Evolutionary conservation across 768 basidiomycete genomes (phyloP).

Genomic region (Leucosporidium scottii): DNA sequence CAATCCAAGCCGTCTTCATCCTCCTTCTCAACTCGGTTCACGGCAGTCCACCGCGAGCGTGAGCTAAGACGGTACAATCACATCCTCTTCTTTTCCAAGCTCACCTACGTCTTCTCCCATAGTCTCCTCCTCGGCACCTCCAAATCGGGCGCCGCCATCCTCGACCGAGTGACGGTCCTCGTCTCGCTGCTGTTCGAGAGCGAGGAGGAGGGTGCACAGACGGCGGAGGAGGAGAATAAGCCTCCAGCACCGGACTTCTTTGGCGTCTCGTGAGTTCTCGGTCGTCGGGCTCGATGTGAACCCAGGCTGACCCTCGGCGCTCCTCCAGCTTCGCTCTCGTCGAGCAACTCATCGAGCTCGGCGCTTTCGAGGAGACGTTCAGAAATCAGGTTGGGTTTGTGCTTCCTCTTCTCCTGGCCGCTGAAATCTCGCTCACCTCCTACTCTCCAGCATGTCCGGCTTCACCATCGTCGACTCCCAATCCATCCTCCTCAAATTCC

Average conservation of each 20-base stretch:
- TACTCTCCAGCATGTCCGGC: constrained; percentile 10
- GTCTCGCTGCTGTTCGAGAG: not conserved
- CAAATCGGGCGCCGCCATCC: constrained; percentile 2
- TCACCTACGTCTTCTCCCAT: not conserved
- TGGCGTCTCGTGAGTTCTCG: not conserved
- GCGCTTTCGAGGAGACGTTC: constrained; percentile 4
- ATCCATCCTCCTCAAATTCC: constrained; percentile 29
- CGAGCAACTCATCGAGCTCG: constrained; percentile 11
- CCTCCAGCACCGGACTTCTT: constrained; percentile 12
- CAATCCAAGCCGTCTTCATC: constrained; percentile 21
- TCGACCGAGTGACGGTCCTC: constrained; percentile 20
- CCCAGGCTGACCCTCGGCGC: not conserved
- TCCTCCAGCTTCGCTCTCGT: constrained; percentile 24
- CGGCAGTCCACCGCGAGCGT: constrained; percentile 1
- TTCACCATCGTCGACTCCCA: constrained; percentile 11
- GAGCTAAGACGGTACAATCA: too few relatives aligned
- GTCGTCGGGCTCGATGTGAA: rapidly evolving
- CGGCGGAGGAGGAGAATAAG: not conserved
- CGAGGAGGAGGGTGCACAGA: constrained; percentile 11
- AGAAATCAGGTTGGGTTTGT: constrained; percentile 4
- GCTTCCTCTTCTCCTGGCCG: not conserved
- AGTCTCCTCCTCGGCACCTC: constrained; percentile 22
- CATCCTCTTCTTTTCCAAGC: too few relatives aligned
- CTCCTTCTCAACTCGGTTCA: constrained; percentile 22
- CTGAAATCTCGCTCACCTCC: not conserved